Conservation (phyloP, 768 basidiomycete species). For the Auricularia sp. region DNA sequence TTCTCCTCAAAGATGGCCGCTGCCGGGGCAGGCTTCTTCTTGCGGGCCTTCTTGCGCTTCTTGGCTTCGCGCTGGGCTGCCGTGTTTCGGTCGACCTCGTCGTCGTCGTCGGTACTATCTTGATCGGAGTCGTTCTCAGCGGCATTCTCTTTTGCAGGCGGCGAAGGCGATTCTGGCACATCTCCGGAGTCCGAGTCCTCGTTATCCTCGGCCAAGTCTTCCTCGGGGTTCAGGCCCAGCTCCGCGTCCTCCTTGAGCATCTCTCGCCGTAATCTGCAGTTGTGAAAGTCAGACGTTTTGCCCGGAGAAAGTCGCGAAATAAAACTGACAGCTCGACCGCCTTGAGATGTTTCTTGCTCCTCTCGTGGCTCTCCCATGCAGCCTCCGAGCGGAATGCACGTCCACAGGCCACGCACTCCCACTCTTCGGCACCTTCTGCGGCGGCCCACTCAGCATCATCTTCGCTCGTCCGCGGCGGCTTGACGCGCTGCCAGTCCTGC, state of each 20-base stretch:
- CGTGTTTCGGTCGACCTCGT: slow-evolving; percentile 2
- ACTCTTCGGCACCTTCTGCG: slow-evolving; percentile 70
- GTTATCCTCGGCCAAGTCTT: slow-evolving; percentile 13
- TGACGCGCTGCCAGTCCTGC: slow-evolving; percentile 81
- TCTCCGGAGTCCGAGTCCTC: slow-evolving; percentile 9
- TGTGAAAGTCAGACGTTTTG: background rate
- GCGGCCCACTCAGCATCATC: slow-evolving; percentile 68
- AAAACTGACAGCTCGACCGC: slow-evolving; percentile 56
- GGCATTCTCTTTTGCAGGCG: background rate
- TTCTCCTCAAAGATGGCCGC: slow-evolving; percentile 5
- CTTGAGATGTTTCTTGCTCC: slow-evolving; percentile 88
- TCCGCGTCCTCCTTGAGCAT: slow-evolving; percentile 70
- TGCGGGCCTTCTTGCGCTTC: slow-evolving; percentile 11
- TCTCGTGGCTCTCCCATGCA: slow-evolving; percentile 92
- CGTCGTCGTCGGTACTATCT: background rate
- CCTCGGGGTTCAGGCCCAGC: slow-evolving; percentile 39
- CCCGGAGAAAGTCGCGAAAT: background rate
- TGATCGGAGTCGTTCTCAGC: background rate
- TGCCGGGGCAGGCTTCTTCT: slow-evolving; percentile 12
- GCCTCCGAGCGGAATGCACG: slow-evolving; percentile 87
- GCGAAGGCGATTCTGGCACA: background rate
- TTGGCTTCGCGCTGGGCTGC: background rate
- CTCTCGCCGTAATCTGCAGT: slow-evolving; percentile 46
- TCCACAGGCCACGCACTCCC: slow-evolving; percentile 92
- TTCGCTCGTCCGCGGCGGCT: slow-evolving; percentile 23